These are phyloP conservation scores for Candida sanyaensis DNA, from an alignment of 1,139 yeast genomes.

Conservation along the genomic window DNA sequence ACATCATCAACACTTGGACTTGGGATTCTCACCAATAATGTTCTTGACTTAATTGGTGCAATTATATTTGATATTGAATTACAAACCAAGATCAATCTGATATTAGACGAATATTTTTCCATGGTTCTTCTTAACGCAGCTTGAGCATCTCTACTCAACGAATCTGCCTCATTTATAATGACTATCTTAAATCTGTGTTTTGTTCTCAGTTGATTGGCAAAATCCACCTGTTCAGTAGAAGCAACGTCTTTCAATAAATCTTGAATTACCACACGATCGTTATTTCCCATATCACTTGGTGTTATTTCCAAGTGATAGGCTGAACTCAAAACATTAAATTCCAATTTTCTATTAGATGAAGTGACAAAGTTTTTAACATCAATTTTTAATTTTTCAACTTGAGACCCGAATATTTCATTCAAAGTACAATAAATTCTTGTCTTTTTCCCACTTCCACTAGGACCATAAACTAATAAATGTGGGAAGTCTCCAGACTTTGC, in stretches of 20 bases:
- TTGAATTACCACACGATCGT: constrained; percentile 92
- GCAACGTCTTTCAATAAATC: constrained; percentile 93
- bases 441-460: constrained; percentile 96
- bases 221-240: constrained; percentile 91
- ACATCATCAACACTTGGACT: constrained; percentile 72
- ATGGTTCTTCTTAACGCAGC: constrained; percentile 96
- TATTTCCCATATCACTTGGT: constrained; percentile 95
- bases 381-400: constrained; percentile 80
- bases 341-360: constrained; percentile 71
- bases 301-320: constrained; percentile 92
- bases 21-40: constrained; percentile 80
- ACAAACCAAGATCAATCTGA: constrained; percentile 81
- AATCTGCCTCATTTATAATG: constrained; percentile 91
- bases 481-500: constrained; percentile 87
- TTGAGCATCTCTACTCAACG: constrained; percentile 92
- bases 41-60: constrained; percentile 92
- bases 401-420: constrained; percentile 78
- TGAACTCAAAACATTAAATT: constrained; percentile 87
- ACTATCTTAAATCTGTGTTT: constrained; percentile 88
- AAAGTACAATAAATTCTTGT: constrained; percentile 86
- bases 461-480: constrained; percentile 89
- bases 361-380: constrained; percentile 86
- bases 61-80: constrained; percentile 90
- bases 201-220: constrained; percentile 40
- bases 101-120: constrained; percentile 92